Evolutionary conservation across 495 filamentous ascomycete genomes (phyloP).

Genomic region (Aspergillus haitiensis): DNA sequence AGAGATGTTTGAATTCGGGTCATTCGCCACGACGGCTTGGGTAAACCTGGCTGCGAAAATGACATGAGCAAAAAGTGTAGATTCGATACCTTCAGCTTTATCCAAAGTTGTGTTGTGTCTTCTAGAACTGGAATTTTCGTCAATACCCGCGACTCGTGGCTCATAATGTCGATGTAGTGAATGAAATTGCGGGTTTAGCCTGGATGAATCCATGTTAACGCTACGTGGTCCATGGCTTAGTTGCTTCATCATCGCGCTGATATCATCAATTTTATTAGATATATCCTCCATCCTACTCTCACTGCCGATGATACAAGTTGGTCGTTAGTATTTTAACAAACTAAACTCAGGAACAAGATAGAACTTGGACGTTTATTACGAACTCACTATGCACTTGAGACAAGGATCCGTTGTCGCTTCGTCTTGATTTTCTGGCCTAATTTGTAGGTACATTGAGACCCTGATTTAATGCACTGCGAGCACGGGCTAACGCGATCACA

Average conservation of each 20-base stretch:
- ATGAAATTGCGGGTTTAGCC: neutral
- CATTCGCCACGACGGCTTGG: constrained; percentile 8
- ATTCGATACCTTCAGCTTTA: constrained; percentile 12
- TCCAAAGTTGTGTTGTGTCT: neutral
- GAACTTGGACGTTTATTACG: neutral
- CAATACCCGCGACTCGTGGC: no score
- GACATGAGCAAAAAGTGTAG: constrained; percentile 17
- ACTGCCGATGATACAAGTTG: neutral
- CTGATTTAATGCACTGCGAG: constrained; percentile 16
- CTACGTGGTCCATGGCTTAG: constrained; percentile 13
- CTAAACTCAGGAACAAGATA: neutral
- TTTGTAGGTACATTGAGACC: constrained; percentile 12
- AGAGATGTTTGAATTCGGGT: constrained; percentile 1
- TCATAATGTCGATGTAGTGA: neutral
- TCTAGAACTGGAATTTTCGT: neutral
- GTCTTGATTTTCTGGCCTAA: constrained; percentile 7
- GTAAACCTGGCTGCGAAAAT: constrained; percentile 12
- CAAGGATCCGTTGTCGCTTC: constrained; percentile 17
- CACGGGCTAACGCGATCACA: constrained; percentile 18
- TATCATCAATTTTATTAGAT: constrained; percentile 16
- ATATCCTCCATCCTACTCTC: constrained; percentile 10
- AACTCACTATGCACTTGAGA: constrained; percentile 21
- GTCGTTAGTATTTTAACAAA: no score
- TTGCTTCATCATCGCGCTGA: constrained; percentile 15
- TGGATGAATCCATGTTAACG: neutral